Conservation (phyloP, 306 rosid genomes). For the Vicia sativa region DNA sequence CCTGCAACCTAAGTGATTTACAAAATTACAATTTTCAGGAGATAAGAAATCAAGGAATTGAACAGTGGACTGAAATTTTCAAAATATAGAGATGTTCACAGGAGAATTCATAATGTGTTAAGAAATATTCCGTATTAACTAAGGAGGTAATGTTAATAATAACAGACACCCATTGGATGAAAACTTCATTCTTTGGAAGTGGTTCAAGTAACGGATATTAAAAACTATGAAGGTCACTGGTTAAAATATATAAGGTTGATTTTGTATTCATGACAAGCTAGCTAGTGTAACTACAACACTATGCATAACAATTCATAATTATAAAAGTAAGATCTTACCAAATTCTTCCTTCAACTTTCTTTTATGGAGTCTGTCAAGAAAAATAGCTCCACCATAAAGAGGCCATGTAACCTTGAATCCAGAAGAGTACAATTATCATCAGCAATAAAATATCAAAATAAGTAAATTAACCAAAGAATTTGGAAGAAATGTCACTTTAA, state of each 20-base stretch:
- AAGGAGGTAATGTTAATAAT: constrained; percentile 1
- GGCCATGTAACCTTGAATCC: constrained; percentile 64
- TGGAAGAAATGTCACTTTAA: not conserved
- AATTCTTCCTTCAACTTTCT: constrained; percentile 83
- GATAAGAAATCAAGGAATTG: constrained; percentile 97
- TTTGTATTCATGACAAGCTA: not conserved
- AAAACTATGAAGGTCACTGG: constrained; percentile 8
- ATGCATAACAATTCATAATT: constrained; percentile 24
- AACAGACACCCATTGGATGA: constrained; percentile 23
- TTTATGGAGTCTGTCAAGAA: constrained; percentile 75
- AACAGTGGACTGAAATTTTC: constrained; percentile 78
- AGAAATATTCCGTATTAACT: constrained; percentile 7
- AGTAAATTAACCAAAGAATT: constrained; percentile 33
- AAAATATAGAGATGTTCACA: constrained; percentile 34
- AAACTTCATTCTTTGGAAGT: constrained; percentile 14
- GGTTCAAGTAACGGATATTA: constrained; percentile 1
- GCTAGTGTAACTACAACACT: not conserved
- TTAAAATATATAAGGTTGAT: constrained; percentile 8
- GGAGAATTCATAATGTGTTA: constrained; percentile 17
- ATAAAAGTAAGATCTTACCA: constrained; percentile 55
- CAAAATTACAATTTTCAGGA: too few species aligned
- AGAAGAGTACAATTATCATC: constrained; percentile 40
- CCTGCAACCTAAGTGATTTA: too few species aligned
- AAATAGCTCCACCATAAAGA: constrained; percentile 71
- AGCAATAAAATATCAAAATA: constrained; percentile 37